Percentiles rank a stretch among this genome's conserved stretches.
These are phyloP conservation scores for Monosporozyma siamensis DNA, from an alignment of 805 yeast genomes.

Conservation along the genomic window DNA sequence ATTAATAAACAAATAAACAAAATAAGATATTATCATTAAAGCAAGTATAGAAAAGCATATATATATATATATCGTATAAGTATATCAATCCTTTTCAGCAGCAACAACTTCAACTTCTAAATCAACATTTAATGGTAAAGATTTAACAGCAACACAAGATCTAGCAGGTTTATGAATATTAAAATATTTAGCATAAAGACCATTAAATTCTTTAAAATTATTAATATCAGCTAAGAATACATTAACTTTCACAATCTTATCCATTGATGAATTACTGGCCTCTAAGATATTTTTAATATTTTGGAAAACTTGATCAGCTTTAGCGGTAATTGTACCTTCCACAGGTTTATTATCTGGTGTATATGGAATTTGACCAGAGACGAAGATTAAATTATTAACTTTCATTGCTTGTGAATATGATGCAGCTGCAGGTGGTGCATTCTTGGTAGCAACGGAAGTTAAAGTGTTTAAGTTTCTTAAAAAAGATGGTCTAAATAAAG, in stretches of 20 bases:
- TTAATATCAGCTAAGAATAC: constrained; percentile 84
- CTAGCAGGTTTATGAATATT: constrained; percentile 82
- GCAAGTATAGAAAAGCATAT: too few relatives aligned
- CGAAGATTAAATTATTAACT: constrained; percentile 76
- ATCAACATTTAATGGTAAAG: constrained; percentile 77
- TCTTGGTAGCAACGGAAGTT: constrained; percentile 51
- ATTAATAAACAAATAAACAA: background rate
- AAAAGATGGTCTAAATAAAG: constrained; percentile 10
- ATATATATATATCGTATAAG: too few relatives aligned
- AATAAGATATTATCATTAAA: background rate
- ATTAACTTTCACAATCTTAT: constrained; percentile 75
- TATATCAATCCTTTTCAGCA: constrained; percentile 41
- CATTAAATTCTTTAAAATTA: constrained; percentile 74
- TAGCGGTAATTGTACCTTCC: constrained; percentile 63
- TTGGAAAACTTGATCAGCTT: constrained; percentile 62
- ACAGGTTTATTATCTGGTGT: constrained; percentile 72
- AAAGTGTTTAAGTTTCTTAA: constrained; percentile 11
- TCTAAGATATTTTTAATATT: constrained; percentile 63
- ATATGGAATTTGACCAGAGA: constrained; percentile 90
- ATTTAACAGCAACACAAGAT: constrained; percentile 90
- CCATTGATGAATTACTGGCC: constrained; percentile 74
- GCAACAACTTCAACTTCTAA: constrained; percentile 88
- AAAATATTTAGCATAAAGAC: constrained; percentile 70
- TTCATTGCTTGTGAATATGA: constrained; percentile 92
- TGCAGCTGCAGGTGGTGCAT: constrained; percentile 94